Conservation (phyloP, 306 rosid genomes). For the Begonia peltatifolia region DNA sequence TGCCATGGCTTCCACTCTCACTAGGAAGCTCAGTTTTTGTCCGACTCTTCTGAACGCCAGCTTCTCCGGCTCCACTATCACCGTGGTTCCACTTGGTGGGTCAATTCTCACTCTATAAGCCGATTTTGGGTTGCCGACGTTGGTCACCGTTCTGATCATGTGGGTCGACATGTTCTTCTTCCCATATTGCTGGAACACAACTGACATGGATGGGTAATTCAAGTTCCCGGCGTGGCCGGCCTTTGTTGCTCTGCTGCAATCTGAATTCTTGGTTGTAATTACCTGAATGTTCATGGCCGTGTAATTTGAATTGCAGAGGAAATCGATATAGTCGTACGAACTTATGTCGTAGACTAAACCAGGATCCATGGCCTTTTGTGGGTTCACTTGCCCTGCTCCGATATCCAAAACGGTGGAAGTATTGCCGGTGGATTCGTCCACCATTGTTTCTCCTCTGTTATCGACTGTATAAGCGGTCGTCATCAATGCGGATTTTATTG, state of each 20-base stretch:
- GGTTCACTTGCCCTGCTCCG: slow-evolving; percentile 70
- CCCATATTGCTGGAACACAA: slow-evolving; percentile 49
- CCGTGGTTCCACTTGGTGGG: slow-evolving; percentile 29
- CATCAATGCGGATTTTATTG: slow-evolving; percentile 60
- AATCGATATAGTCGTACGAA: slow-evolving; percentile 40
- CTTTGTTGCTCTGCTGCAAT: slow-evolving; percentile 42
- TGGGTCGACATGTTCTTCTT: slow-evolving; percentile 45
- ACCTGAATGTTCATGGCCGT: slow-evolving; percentile 34
- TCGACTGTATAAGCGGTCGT: slow-evolving; percentile 53
- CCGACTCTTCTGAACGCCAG: slow-evolving; percentile 41
- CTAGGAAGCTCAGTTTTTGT: slow-evolving; percentile 56
- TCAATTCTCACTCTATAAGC: slow-evolving; percentile 31
- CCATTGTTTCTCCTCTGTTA: slow-evolving; percentile 34
- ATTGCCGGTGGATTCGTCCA: slow-evolving; percentile 65
- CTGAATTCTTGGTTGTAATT: slow-evolving; percentile 39
- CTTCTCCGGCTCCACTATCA: slow-evolving; percentile 51
- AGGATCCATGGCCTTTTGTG: slow-evolving; percentile 57
- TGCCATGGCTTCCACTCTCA: slow-evolving; percentile 43
- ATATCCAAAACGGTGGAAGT: slow-evolving; percentile 41
- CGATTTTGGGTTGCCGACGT: slow-evolving; percentile 53
- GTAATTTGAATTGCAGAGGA: slow-evolving; percentile 62
- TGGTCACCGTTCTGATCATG: slow-evolving; percentile 58
- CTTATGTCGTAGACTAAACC: slow-evolving; percentile 47
- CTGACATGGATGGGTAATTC: slow-evolving; percentile 59
- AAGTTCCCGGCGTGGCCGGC: slow-evolving; percentile 59